Percentiles rank a stretch among this genome's conserved stretches.
phyloP scores from a whole-genome alignment of 1,139 yeast species.

The Candida frijolesensis region DNA sequence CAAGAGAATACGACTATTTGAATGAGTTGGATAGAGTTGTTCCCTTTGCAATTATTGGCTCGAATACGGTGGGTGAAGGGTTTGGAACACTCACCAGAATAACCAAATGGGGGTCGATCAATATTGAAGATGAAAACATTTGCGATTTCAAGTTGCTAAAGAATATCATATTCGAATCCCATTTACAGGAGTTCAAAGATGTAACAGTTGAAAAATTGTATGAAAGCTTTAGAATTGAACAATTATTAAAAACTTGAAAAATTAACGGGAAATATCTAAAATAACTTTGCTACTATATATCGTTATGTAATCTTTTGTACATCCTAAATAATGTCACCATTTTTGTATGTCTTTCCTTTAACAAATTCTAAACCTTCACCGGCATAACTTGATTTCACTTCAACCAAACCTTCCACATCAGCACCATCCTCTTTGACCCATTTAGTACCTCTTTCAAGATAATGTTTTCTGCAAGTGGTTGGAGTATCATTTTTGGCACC shows the following conservation, averaged over 20 bases:
- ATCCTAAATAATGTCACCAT: constrained; percentile 40
- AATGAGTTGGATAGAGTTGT: constrained; percentile 17
- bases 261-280: background rate
- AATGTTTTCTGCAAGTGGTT: constrained; percentile 71
- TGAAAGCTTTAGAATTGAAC: constrained; percentile 55
- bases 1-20: constrained; percentile 17
- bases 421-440: constrained; percentile 77
- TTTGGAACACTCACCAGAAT: constrained; percentile 13
- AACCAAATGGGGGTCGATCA: constrained; percentile 22
- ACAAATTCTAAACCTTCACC: constrained; percentile 81
- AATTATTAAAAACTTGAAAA: constrained; percentile 10
- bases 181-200: constrained; percentile 68
- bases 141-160: constrained; percentile 62
- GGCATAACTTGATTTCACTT: constrained; percentile 74
- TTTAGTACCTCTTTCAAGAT: constrained; percentile 67
- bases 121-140: constrained; percentile 48
- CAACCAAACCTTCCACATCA: constrained; percentile 62
- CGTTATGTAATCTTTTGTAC: background rate
- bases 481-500: constrained; percentile 85
- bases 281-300: background rate
- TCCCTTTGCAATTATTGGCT: constrained; percentile 27
- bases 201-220: constrained; percentile 60
- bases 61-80: constrained; percentile 8
- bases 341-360: constrained; percentile 50
- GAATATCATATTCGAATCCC: constrained; percentile 64